Evolutionary conservation across 306 rosid species (phyloP).

Genomic region (Acmispon strigosus): DNA sequence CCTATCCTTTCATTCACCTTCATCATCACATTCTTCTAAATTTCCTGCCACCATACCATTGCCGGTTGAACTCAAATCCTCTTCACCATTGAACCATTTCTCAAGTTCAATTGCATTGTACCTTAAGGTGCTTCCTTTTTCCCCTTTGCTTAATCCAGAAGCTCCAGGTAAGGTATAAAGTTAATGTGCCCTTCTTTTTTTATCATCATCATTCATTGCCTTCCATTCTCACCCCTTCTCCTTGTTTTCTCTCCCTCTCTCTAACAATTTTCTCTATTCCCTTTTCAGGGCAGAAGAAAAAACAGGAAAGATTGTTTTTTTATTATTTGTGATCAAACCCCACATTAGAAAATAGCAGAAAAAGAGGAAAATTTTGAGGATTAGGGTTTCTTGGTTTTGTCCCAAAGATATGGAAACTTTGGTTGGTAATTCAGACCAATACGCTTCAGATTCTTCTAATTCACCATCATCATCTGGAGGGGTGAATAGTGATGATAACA

Average conservation of each 20-base stretch:
- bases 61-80: not conserved
- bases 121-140: not conserved
- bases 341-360: not conserved
- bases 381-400: conserved; percentile 24
- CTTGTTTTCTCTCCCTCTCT: not conserved
- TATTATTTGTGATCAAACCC: conserved; percentile 8
- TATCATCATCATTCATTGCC: not conserved
- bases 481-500: conserved; percentile 5
- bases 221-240: not conserved
- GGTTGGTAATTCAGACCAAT: conserved; percentile 28
- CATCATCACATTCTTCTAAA: not conserved
- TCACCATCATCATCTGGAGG: conserved; percentile 16
- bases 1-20: not conserved
- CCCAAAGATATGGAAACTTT: conserved; percentile 39
- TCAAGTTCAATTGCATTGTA: not conserved
- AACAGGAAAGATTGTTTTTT: not conserved
- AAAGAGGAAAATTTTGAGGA: conserved; percentile 8
- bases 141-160: not conserved
- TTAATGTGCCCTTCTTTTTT: not conserved
- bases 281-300: not conserved
- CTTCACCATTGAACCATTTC: not conserved
- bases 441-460: conserved; percentile 24
- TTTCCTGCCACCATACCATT: not conserved
- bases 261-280: not conserved
- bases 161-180: conserved; percentile 2